Evolutionary conservation across 305 asterid genomes (phyloP).

Genomic region (Stenogyne calaminthoides): DNA sequence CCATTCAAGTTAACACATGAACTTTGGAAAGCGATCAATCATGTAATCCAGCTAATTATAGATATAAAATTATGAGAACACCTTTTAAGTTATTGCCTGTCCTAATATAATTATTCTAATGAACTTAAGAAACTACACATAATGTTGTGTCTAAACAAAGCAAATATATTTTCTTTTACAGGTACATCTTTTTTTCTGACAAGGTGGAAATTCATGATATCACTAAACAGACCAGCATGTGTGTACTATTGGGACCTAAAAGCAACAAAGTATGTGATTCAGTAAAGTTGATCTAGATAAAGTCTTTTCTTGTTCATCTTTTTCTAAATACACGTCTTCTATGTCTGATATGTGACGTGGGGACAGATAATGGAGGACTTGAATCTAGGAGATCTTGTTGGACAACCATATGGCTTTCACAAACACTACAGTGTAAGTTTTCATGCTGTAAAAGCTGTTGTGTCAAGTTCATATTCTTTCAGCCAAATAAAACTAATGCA

Average conservation of each 20-base stretch:
- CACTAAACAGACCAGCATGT: constrained; percentile 76
- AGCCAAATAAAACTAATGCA: constrained; percentile 17
- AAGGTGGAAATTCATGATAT: constrained; percentile 91
- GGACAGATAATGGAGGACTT: constrained; percentile 77
- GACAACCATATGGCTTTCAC: constrained; percentile 88
- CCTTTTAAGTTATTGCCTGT: neutral
- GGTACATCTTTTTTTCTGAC: constrained; percentile 95
- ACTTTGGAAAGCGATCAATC: neutral
- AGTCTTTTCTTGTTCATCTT: constrained; percentile 25
- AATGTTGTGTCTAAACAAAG: neutral
- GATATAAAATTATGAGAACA: constrained; percentile 3
- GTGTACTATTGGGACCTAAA: constrained; percentile 77
- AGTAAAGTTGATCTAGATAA: constrained; percentile 14
- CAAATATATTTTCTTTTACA: constrained; percentile 29
- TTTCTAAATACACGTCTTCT: constrained; percentile 31
- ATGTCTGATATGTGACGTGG: constrained; percentile 36
- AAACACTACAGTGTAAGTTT: constrained; percentile 78
- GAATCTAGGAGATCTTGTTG: constrained; percentile 74
- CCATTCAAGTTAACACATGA: constrained; percentile 13
- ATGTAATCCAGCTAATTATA: constrained; percentile 2
- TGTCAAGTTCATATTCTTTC: constrained; percentile 12
- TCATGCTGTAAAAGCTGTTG: constrained; percentile 10
- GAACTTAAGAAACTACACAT: neutral
- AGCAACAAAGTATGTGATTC: constrained; percentile 60
- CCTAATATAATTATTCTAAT: constrained; percentile 11